phyloP scores from a whole-genome alignment of 768 basidiomycete genomes.

The Clavulina sp. region DNA sequence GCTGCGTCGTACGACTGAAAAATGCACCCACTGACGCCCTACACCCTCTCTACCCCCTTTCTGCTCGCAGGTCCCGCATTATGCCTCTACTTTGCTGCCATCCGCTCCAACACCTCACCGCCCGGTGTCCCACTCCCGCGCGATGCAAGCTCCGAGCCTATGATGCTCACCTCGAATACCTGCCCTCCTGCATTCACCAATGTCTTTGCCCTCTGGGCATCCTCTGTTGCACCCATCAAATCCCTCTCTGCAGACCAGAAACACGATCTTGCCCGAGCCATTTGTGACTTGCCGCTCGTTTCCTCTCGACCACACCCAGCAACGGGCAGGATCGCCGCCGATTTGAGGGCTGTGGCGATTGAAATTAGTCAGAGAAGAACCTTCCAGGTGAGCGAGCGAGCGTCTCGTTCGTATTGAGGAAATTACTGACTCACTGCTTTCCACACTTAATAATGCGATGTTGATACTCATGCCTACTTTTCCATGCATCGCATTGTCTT shows the following conservation, averaged over 20 bases:
- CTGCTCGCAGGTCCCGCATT: slow-evolving; percentile 46
- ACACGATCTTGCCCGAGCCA: slow-evolving; percentile 67
- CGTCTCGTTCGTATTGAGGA: neutral
- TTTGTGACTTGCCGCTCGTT: slow-evolving; percentile 43
- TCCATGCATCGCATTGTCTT: too few relatives aligned
- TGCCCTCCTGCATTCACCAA: slow-evolving; percentile 51
- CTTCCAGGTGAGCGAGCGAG: slow-evolving; percentile 32
- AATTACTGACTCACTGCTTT: neutral
- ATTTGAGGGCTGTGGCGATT: slow-evolving; percentile 70
- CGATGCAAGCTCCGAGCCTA: slow-evolving; percentile 21
- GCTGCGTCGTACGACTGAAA: neutral
- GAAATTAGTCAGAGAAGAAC: slow-evolving; percentile 72
- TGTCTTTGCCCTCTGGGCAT: slow-evolving; percentile 59
- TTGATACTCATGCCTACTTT: neutral
- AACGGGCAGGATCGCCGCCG: slow-evolving; percentile 50
- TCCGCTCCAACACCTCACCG: slow-evolving; percentile 55
- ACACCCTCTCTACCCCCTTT: slow-evolving; percentile 3
- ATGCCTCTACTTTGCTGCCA: slow-evolving; percentile 70
- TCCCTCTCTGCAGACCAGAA: slow-evolving; percentile 41
- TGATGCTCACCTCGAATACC: slow-evolving; percentile 44
- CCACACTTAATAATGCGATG: neutral
- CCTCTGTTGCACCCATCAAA: slow-evolving; percentile 48
- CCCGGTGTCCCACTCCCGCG: slow-evolving; percentile 70
- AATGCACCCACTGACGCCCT: neutral
- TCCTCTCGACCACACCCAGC: slow-evolving; percentile 23